Evolutionary conservation across 306 rosid species (phyloP).

Genomic region (Castanea mollissima): DNA sequence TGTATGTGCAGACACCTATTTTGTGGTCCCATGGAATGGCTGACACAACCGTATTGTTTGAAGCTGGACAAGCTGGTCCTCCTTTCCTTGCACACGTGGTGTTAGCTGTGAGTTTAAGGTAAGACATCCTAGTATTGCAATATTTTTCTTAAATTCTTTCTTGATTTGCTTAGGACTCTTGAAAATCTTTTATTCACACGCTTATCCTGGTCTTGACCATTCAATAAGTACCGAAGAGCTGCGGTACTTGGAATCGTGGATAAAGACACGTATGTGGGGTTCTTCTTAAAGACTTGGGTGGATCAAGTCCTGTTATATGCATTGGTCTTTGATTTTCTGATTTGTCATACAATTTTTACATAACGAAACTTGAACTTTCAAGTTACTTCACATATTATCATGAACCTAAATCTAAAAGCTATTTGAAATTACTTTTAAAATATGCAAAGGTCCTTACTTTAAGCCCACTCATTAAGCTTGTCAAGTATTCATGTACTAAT

Average conservation of each 20-base stretch:
- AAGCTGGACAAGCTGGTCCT: slow-evolving; percentile 87
- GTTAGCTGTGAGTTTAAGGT: slow-evolving; percentile 74
- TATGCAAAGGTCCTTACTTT: too few relatives aligned
- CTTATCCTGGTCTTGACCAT: slow-evolving; percentile 80
- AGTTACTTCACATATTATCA: not conserved
- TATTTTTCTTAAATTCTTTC: not conserved
- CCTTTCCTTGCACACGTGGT: slow-evolving; percentile 64
- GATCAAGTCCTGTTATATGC: not conserved
- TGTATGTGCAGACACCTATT: slow-evolving; percentile 57
- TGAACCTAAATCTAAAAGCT: not conserved
- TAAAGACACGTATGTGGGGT: slow-evolving; percentile 58
- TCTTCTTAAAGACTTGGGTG: slow-evolving; percentile 41
- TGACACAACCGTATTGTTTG: slow-evolving; percentile 63
- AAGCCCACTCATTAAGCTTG: too few relatives aligned
- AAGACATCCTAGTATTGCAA: slow-evolving; percentile 16
- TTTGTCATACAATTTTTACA: not conserved
- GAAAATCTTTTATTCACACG: slow-evolving; percentile 32
- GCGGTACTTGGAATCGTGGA: slow-evolving; percentile 67
- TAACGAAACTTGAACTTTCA: not conserved
- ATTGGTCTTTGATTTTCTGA: not conserved
- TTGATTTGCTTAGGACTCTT: slow-evolving; percentile 12
- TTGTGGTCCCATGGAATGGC: slow-evolving; percentile 78
- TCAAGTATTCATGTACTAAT: too few relatives aligned
- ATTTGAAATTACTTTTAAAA: not conserved
- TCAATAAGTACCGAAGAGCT: slow-evolving; percentile 64